Evolutionary conservation across 352 stramenopile genomes (phyloP).

Genomic region (Globisporangium abappressorium): DNA sequence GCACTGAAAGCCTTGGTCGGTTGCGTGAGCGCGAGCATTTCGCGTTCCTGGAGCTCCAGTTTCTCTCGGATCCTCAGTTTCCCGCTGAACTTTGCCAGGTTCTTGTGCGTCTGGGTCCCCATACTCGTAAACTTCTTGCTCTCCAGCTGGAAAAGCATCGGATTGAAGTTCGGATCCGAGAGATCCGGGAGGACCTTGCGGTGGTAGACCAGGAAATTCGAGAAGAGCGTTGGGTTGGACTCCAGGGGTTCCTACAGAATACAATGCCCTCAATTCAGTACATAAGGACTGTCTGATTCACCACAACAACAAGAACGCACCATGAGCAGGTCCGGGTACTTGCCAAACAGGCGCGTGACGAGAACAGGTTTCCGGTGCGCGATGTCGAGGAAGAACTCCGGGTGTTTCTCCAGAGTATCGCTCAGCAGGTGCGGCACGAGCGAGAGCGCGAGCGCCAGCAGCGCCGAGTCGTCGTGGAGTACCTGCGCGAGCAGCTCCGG

Average conservation of each 20-base stretch:
- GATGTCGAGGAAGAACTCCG: constrained; percentile 66
- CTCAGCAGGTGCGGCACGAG: constrained; percentile 54
- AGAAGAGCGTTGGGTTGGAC: constrained; percentile 65
- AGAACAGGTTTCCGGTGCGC: constrained; percentile 60
- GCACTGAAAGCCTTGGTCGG: not conserved
- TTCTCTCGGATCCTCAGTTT: constrained; percentile 36
- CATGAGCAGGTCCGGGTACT: constrained; percentile 65
- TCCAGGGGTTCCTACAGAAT: constrained; percentile 56
- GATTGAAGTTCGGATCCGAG: constrained; percentile 48
- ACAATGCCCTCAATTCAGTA: not conserved
- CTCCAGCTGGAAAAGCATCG: constrained; percentile 48
- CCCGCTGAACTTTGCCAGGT: constrained; percentile 29
- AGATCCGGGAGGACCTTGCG: constrained; percentile 57
- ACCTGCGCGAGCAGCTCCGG: constrained; percentile 47
- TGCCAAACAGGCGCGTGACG: constrained; percentile 56
- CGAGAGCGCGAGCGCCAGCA: constrained; percentile 47
- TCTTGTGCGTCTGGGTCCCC: constrained; percentile 42
- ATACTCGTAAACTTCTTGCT: constrained; percentile 37
- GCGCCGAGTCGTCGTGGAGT: constrained; percentile 41
- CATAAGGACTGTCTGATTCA: too few species aligned
- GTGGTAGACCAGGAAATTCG: constrained; percentile 61
- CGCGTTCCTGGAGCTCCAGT: constrained; percentile 38
- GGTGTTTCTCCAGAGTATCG: constrained; percentile 58
- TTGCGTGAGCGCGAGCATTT: constrained; percentile 18
- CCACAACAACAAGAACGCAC: constrained; percentile 19